Evolutionary conservation across 495 filamentous ascomycete genomes (phyloP), one percentile per base, ranked within the genome.

Genomic region (Aspergillus panamensis): DNA sequence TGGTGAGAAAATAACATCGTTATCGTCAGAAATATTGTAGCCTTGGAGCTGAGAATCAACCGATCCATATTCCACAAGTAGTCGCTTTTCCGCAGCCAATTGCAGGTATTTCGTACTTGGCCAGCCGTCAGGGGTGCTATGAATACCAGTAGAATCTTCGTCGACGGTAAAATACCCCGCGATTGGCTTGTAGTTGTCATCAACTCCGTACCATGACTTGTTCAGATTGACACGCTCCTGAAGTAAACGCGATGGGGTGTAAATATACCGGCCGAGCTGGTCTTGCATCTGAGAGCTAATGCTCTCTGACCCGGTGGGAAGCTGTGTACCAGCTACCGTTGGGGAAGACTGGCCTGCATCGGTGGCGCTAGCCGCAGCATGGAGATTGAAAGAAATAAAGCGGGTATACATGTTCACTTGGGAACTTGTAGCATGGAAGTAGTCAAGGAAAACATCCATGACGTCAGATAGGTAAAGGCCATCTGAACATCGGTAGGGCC

Each of bases 121-220:
- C 85, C 85, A 88, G 12, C 85, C 84, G 64, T 87, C 80, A 10
- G 77, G 71, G 1, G 82, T 85, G 39, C 74, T 77, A n/a, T 76
- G 69, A 10, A 69, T 64, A 20, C 70, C 73, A 6, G 70, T 48
- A 21, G 65, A 35, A 39, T 68, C 66, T 21, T 61, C 51, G 29
- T 76, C 57, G 6, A 78, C 72, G 2, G 70, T 75, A 56, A 78
- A 85, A 59, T 87, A 88, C 25, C 77, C 72, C 6, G 67, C 58
- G 42, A 79, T 73, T 2, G 84, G 83, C 56, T 77, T 71, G 52
- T 76, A 74, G 32, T 58, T 63, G 39, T 67, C 61, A 0, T 70
- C 59, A 6, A 80, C 79, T 25, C 69, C 57, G 65, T 78, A 86
- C 85, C 84, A 88, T 1, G 80, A 79, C 8, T 68, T 63, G 64